Base-by-base conservation (phyloP, 371 early-diverging fungal genomes). In the Lichtheimia ornata region DNA sequence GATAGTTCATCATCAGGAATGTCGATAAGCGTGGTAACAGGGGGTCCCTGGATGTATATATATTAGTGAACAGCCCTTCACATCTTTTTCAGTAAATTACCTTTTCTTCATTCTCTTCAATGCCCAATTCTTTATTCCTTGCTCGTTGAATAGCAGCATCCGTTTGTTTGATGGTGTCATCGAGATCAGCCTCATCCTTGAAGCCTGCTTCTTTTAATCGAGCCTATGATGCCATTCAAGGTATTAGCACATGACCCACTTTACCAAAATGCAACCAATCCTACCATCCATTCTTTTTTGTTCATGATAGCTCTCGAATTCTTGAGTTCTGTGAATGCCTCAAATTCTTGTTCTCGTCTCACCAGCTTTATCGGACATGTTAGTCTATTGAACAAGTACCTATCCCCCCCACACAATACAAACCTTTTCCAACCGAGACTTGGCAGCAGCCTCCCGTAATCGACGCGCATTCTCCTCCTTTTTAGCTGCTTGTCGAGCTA, bases 1-100 rank as follows among this genome's bases (percentile, higher is more conserved):
- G 83, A 83, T 1, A 96, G 74, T 60, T 92, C 83, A 5, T 85
- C 90, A 63, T 95, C 94, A 15, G 94, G 95, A 3, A 93, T 73
- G 58, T 92, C 91, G 4, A 92, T 67, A 17, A 95, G 70, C 0
- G 84, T 86, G 50, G 91, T 93, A 2, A 82, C 67, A 4, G 95
- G 95, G 4, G 84, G 72, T 58, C 89, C 91, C 80, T 88, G 17
- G 11, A 27, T 14, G 5, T n/a, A 50, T 20, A 50, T 14, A 1
- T 5, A 5, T 53, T 15, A 35, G 41, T 5, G 5, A 40, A 13
- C n/a, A 35, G 35, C 11, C 35, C 11, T 9, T 9, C 35, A 35
- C 2, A 9, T 11, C 35, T 2, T 30, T 25, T 17, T 47, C 5
- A 18, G n/a, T 14, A 14, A 54, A 15, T 42, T 13, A 79, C 82